Base-by-base conservation (phyloP, 805 yeast species). In the Myxozyma kluyveri region DNA sequence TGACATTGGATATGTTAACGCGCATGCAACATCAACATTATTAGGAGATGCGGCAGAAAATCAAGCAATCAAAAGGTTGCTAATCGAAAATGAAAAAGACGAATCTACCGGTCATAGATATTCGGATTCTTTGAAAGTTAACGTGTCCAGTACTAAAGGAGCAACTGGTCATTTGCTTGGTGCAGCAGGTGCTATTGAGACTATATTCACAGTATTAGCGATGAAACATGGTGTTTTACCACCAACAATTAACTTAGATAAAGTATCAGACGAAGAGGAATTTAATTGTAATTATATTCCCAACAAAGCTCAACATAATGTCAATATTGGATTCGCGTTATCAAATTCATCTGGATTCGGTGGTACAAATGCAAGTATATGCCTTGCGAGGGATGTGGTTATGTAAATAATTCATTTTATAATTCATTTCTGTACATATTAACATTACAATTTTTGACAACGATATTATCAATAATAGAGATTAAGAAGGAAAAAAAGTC, bases 311-410 rank as follows among this genome's bases (percentile, higher is more conserved):
- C 62, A 68, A n/a, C 63, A 71, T 40, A 45, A 60, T 12, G 61
- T 67, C 1, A n/a, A 29, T 29, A 65, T 86, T 3, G 63, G 76
- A 2, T 75, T 78, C 57, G 97, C 91, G 0, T 56, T 93, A 61
- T 80, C 88, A 43, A 93, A 93, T 64, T 88, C 96, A 61, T 91
- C 95, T 70, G 99, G 99, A 0, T 93, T 93, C 71, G 99, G 99
- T 5, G 99, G 99, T 6, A 88, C 95, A 3, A 93, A 93, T 67
- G 84, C 95, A 4, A 77, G 95, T 1, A 63, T 93, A 1, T 75
- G 82, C 40, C 78, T 83, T 57, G 71, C 72, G 29, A 73, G 69
- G 54, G 59, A 56, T 45, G 50, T 56, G 3, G 17, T 17, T 3
- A 4, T 52, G 49, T 52, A 42, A 48, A 52, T 23, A 22, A 37